Conservation (phyloP, 2,329 filamentous ascomycete genomes). For the Alternaria arbusti region DNA sequence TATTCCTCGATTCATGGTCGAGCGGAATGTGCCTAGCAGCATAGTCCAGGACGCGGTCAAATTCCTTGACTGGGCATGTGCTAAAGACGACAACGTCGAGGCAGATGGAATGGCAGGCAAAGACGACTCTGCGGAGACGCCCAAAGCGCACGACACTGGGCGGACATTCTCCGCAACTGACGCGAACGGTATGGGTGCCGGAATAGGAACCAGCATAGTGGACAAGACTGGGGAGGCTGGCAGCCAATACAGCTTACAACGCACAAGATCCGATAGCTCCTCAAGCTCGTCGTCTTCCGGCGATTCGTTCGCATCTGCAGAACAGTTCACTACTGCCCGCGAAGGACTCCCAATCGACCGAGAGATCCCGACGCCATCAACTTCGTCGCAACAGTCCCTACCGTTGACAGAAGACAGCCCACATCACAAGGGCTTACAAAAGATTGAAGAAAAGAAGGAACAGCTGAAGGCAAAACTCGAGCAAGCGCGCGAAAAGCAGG, state of each 20-base stretch:
- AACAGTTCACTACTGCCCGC: constrained; percentile 49
- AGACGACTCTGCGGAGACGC: constrained; percentile 15
- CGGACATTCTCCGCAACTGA: constrained; percentile 36
- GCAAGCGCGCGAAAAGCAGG: constrained; percentile 62
- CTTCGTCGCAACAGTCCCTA: constrained; percentile 31
- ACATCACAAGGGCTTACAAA: constrained; percentile 63
- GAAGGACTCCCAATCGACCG: constrained; percentile 35
- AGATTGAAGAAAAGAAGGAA: constrained; percentile 64
- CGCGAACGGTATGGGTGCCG: constrained; percentile 45
- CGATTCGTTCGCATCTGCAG: constrained; percentile 52
- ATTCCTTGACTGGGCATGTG: constrained; percentile 79
- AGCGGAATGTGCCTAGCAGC: constrained; percentile 81
- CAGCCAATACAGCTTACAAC: constrained; percentile 21
- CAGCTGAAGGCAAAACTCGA: constrained; percentile 68
- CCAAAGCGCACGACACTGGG: constrained; percentile 22
- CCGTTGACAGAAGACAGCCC: constrained; percentile 20
- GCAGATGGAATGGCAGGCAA: constrained; percentile 28
- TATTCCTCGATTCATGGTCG: constrained; percentile 90
- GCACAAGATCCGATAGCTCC: constrained; percentile 35
- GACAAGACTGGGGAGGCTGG: constrained; percentile 27
- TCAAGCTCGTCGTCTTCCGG: constrained; percentile 31
- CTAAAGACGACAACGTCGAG: constrained; percentile 51
- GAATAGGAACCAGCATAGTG: constrained; percentile 47
- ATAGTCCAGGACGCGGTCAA: constrained; percentile 81
- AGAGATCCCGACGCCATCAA: constrained; percentile 35